phyloP scores from a whole-genome alignment of 31 red algal genomes.

The Porphyra umbilicalis region DNA sequence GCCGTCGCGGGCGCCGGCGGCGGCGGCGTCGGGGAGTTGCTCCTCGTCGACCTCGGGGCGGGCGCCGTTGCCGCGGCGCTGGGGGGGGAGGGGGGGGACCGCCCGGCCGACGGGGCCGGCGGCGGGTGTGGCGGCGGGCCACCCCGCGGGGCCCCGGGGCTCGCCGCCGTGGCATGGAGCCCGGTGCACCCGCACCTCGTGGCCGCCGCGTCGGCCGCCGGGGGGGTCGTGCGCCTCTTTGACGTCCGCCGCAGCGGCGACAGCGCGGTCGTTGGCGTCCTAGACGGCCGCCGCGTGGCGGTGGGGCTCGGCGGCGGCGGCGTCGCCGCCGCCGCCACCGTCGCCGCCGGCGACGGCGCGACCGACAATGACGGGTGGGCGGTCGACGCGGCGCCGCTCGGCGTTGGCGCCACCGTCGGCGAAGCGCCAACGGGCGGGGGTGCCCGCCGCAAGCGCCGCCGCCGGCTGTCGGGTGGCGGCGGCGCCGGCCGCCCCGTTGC shows the following conservation, averaged over 20 bases:
- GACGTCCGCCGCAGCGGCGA: background rate
- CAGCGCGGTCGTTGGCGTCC: background rate
- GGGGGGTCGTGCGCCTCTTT: background rate
- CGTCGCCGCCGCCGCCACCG: background rate
- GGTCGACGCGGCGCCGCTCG: background rate
- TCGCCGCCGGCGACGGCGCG: background rate
- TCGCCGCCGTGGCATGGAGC: background rate
- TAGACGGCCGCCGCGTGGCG: background rate
- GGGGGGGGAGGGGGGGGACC: background rate
- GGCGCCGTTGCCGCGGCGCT: background rate
- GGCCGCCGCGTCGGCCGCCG: background rate
- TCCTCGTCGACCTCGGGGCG: background rate
- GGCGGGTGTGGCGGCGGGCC: background rate
- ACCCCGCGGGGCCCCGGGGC: background rate
- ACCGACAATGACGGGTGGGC: background rate
- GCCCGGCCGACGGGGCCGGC: background rate
- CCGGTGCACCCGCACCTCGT: background rate
- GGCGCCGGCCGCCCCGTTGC: background rate
- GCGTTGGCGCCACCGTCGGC: background rate
- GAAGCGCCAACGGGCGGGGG: background rate
- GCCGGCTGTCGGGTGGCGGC: background rate
- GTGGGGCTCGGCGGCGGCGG: background rate
- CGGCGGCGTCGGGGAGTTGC: background rate
- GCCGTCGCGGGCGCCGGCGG: background rate
- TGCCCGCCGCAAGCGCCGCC: background rate